These are phyloP conservation scores for Albugo laibachii DNA, from an alignment of 352 stramenopile species.

Conservation along the genomic window DNA sequence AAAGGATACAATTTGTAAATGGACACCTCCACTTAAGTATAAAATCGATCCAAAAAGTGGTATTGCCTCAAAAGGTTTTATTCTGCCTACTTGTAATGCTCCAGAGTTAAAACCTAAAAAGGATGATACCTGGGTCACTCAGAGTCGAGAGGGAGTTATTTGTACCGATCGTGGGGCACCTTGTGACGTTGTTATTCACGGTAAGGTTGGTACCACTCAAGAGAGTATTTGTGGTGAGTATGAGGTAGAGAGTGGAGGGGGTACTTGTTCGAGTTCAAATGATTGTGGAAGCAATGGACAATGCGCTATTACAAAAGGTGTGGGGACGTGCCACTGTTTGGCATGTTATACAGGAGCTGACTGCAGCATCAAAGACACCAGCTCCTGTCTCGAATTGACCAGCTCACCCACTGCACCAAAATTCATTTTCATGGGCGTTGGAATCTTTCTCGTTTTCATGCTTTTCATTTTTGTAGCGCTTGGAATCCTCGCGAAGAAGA, in stretches of 20 bases:
- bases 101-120: slow-evolving; percentile 26
- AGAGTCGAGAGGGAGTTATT: slow-evolving; percentile 44
- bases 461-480: slow-evolving; percentile 53
- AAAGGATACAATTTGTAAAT: slow-evolving; percentile 31
- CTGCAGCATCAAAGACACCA: slow-evolving; percentile 60
- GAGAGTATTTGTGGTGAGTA: slow-evolving; percentile 47
- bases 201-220: slow-evolving; percentile 36
- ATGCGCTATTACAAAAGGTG: slow-evolving; percentile 36
- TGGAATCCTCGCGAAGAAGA: slow-evolving; percentile 41
- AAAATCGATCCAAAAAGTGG: slow-evolving; percentile 38
- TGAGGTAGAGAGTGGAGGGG: slow-evolving; percentile 38
- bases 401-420: slow-evolving; percentile 39
- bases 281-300: slow-evolving; percentile 62
- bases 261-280: slow-evolving; percentile 31
- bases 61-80: slow-evolving; percentile 33
- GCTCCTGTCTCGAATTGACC: slow-evolving; percentile 32
- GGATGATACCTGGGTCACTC: slow-evolving; percentile 48
- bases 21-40: slow-evolving; percentile 28
- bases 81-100: slow-evolving; percentile 34
- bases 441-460: slow-evolving; percentile 52
- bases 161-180: slow-evolving; percentile 36
- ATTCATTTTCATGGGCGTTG: slow-evolving; percentile 51
- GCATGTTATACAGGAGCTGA: slow-evolving; percentile 58
- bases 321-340: slow-evolving; percentile 45
- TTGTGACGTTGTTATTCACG: slow-evolving; percentile 40